Percentiles rank a stretch among this genome's conserved stretches.
phyloP scores from a whole-genome alignment of 192 early-diverging fungal species.

The Podila verticillata region DNA sequence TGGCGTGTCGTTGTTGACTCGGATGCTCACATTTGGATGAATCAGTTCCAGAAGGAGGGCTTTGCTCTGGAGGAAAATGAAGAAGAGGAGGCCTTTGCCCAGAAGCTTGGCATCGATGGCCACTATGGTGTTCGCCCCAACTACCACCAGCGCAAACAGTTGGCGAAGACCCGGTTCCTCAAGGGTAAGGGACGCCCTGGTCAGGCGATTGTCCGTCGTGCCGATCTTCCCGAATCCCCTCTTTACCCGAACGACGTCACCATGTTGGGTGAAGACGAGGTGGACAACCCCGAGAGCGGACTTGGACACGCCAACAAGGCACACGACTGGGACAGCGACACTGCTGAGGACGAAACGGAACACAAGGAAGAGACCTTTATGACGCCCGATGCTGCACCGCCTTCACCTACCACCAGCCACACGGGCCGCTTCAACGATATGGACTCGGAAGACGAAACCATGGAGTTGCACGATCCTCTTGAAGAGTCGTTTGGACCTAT shows the following conservation, averaged over 20 bases:
- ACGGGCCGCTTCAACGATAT: conserved; percentile 44
- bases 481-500: conserved; percentile 53
- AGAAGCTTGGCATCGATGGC: conserved; percentile 51
- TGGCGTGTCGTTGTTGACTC: conserved; percentile 87
- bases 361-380: conserved; percentile 49
- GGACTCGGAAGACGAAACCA: conserved; percentile 37
- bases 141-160: conserved; percentile 25
- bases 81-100: conserved; percentile 44
- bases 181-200: conserved; percentile 39
- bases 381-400: conserved; percentile 23
- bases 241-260: conserved; percentile 49
- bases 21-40: conserved; percentile 63
- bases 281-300: conserved; percentile 3
- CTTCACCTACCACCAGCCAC: conserved; percentile 35
- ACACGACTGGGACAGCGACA: conserved; percentile 50
- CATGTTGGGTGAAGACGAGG: conserved; percentile 43
- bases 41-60: conserved; percentile 55
- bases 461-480: conserved; percentile 15
- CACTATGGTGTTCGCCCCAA: conserved; percentile 44
- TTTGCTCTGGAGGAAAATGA: conserved; percentile 54
- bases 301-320: conserved; percentile 1
- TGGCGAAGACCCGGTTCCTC: conserved; percentile 22
- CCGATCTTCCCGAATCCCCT: conserved; percentile 38
- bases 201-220: conserved; percentile 19
- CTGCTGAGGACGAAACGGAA: conserved; percentile 53